phyloP scores from a whole-genome alignment of 306 rosid genomes.

The Vigna radiata region DNA sequence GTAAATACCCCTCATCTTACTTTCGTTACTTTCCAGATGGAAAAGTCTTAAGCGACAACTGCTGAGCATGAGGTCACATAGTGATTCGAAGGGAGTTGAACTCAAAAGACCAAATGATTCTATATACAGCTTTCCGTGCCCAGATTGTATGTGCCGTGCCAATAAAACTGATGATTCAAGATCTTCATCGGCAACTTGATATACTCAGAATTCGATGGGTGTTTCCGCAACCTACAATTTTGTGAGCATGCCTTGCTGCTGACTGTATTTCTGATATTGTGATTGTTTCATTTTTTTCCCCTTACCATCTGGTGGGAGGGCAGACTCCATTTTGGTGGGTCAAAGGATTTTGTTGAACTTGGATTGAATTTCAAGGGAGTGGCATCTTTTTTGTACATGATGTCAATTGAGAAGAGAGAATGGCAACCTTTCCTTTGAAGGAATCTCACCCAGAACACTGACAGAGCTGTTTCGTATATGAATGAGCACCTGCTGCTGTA shows the following conservation, averaged over 20 bases:
- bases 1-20: conserved; percentile 25
- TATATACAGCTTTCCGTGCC: conserved; percentile 94
- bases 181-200: conserved; percentile 65
- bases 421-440: conserved; percentile 45
- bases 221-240: conserved; percentile 52
- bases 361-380: conserved; percentile 58
- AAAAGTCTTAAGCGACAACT: conserved; percentile 87
- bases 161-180: conserved; percentile 68
- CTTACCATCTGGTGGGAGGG: conserved; percentile 57
- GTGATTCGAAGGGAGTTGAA: conserved; percentile 94
- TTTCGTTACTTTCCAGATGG: conserved; percentile 72
- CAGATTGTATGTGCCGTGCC: conserved; percentile 92
- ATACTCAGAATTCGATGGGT: conserved; percentile 48
- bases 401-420: conserved; percentile 50
- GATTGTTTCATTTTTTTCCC: conserved; percentile 73
- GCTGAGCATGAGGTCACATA: conserved; percentile 79
- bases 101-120: conserved; percentile 91
- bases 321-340: conserved; percentile 58
- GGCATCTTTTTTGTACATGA: conserved; percentile 52
- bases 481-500: conserved; percentile 37
- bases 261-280: conserved; percentile 52
- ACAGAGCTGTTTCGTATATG: conserved; percentile 39
- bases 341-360: conserved; percentile 56
- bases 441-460: conserved; percentile 45
- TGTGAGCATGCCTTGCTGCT: conserved; percentile 63